Conservation (phyloP, 2,329 filamentous ascomycete species). For the Lachnellula arida region DNA sequence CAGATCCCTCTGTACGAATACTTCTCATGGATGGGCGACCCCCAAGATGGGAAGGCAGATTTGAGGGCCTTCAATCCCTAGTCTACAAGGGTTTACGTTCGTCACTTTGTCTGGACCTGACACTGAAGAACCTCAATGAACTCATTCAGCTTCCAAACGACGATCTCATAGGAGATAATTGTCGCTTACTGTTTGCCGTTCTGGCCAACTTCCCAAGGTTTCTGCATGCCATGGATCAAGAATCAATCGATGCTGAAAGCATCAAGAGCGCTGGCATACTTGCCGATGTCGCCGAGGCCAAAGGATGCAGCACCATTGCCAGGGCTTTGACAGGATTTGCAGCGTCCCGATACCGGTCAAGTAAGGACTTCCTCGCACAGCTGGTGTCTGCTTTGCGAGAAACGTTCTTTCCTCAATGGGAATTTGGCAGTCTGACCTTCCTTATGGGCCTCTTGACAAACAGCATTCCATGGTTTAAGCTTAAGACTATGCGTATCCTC, state of each 20-base stretch:
- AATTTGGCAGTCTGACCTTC: conserved; percentile 83
- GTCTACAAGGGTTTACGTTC: conserved; percentile 92
- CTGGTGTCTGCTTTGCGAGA: conserved; percentile 70
- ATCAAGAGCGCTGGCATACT: conserved; percentile 64
- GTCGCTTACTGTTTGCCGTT: conserved; percentile 77
- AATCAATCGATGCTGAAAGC: conserved; percentile 49
- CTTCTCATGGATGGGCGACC: conserved; percentile 76
- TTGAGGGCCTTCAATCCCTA: conserved; percentile 80
- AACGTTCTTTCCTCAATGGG: conserved; percentile 74
- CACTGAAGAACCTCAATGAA: conserved; percentile 71
- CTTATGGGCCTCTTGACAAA: conserved; percentile 90
- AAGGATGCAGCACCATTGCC: conserved; percentile 64
- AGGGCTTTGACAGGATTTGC: conserved; percentile 67
- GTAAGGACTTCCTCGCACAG: conserved; percentile 71
- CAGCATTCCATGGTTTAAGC: conserved; percentile 80
- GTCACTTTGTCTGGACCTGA: conserved; percentile 72
- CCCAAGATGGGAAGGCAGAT: conserved; percentile 79
- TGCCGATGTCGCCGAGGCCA: conserved; percentile 65
- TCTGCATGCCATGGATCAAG: conserved; percentile 70
- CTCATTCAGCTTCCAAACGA: conserved; percentile 76
- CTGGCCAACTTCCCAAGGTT: conserved; percentile 89
- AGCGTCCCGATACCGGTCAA: conserved; percentile 58
- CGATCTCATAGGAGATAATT: conserved; percentile 74
- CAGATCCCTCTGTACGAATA: conserved; percentile 61
- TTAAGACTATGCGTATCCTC: conserved; percentile 88